Base-by-base conservation (phyloP, 2,329 filamentous ascomycete species). In the Juglanconis oblonga region DNA sequence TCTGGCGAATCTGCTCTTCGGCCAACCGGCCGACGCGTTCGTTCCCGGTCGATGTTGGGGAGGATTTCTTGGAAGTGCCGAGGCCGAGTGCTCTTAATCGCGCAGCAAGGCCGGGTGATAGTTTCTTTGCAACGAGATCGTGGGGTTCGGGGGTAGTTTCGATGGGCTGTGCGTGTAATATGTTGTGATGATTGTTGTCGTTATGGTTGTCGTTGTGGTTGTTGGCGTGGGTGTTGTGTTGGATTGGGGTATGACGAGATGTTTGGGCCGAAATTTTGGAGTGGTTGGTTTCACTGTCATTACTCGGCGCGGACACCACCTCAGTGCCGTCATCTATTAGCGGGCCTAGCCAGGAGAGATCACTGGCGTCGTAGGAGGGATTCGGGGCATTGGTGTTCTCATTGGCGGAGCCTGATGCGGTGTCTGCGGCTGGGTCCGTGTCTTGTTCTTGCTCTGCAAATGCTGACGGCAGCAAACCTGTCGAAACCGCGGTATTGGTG, bases 1-100 rank as follows among this genome's bases (percentile, higher is more conserved):
- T 82, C 68, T 86, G 81, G 66, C 85, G 83, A 60, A 92, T 80
- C 68, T 91, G 87, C 65, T 87, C 80, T 73, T 91, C 86, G 67
- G 88, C 81, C 57, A 92, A 85, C 62, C 88, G 86, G 65, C 88
- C 88, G 68, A 91, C 80, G 68, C 76, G 74, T 54, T 83, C 80
- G 72, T 64, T 67, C 54, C 70, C 68, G 31, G 72, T 65, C 14
- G 68, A 67, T 56, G 73, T 65, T 48, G 70, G 71, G 47, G 74
- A 70, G 64, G 74, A 67, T 61, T 76, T 75, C 64, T 75, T 76
- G 55, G 73, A 64, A 32, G 74, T 72, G 59, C 83, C 83, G 64
- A 88, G 87, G 44, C 86, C 85, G 49, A 88, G 77, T 47, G 86
- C 86, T 69, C 86, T 87, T 58, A 88, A 79, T 69, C 86, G 83